These are phyloP conservation scores for Sporothrix inflata DNA, from an alignment of 2,329 filamentous ascomycete genomes.

Conservation along the genomic window DNA sequence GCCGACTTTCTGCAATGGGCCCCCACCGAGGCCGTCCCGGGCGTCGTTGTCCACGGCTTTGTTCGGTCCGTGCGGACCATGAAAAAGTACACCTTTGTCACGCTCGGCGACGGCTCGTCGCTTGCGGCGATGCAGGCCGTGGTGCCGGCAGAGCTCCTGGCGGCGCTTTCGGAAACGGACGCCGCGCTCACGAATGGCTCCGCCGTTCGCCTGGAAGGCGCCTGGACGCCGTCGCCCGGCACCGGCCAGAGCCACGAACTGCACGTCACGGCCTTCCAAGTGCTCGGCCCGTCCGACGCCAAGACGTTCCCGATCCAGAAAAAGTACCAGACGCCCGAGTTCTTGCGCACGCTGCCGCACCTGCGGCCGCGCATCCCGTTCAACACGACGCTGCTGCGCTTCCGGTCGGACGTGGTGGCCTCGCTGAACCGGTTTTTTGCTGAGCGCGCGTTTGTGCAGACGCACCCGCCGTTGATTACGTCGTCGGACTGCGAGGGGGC, in stretches of 20 bases:
- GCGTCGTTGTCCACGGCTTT: conserved; percentile 73
- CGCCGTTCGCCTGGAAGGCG: conserved; percentile 75
- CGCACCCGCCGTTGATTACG: conserved; percentile 91
- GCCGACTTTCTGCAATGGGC: conserved; percentile 61
- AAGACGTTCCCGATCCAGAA: conserved; percentile 93
- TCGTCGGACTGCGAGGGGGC: conserved; percentile 97
- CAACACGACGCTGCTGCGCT: conserved; percentile 77
- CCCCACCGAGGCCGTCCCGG: conserved; percentile 48
- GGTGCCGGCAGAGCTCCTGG: conserved; percentile 66
- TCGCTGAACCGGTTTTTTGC: conserved; percentile 77
- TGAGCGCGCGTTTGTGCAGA: conserved; percentile 72
- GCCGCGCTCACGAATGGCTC: conserved; percentile 63
- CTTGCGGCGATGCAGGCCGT: conserved; percentile 79
- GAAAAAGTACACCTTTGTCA: conserved; percentile 80
- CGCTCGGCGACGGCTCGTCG: conserved; percentile 85
- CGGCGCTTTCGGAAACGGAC: conserved; percentile 63
- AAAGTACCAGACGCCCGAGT: conserved; percentile 91
- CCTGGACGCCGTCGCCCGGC: conserved; percentile 73
- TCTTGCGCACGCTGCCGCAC: conserved; percentile 84
- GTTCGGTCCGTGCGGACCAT: conserved; percentile 84
- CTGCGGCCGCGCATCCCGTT: conserved; percentile 79
- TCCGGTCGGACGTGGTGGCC: conserved; percentile 79
- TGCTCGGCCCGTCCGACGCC: conserved; percentile 78
- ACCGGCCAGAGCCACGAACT: conserved; percentile 78
- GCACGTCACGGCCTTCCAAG: conserved; percentile 67